phyloP scores from a whole-genome alignment of 176 grass and related monocot genomes.

The Aegilops bicornis region DNA sequence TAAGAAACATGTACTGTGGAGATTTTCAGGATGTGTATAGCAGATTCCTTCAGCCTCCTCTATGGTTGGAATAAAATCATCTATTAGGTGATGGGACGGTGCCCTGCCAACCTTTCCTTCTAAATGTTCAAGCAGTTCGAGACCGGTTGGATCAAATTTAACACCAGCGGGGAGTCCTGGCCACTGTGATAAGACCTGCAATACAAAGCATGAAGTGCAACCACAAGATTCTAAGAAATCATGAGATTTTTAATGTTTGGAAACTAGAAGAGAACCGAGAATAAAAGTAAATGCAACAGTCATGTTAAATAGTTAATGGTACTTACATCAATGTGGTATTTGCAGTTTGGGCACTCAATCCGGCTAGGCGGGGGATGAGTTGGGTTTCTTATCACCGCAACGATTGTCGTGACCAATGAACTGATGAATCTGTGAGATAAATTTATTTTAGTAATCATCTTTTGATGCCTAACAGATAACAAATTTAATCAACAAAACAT shows the following conservation, averaged over 20 bases:
- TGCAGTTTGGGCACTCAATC: slow-evolving; percentile 62
- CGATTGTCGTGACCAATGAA: slow-evolving; percentile 54
- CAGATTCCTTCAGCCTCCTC: slow-evolving; percentile 62
- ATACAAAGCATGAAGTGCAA: not conserved
- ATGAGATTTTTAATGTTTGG: not conserved
- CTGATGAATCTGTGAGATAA: slow-evolving; percentile 20
- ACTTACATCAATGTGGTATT: slow-evolving; percentile 61
- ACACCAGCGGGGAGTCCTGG: slow-evolving; percentile 58
- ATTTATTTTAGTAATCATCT: no score
- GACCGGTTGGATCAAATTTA: slow-evolving; percentile 77
- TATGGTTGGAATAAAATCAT: slow-evolving; percentile 78
- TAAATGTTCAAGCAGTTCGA: slow-evolving; percentile 60
- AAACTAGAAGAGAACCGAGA: not conserved
- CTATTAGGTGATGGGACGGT: slow-evolving; percentile 37
- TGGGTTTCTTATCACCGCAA: slow-evolving; percentile 34
- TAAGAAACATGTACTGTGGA: slow-evolving; percentile 54
- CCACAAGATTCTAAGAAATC: not conserved
- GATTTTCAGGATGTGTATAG: slow-evolving; percentile 88
- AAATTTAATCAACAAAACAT: no score
- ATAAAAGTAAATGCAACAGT: not conserved
- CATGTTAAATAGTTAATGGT: not conserved
- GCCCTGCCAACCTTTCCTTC: slow-evolving; percentile 48
- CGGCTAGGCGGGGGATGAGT: slow-evolving; percentile 1
- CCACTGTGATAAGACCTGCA: slow-evolving; percentile 71
- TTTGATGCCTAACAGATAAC: no score